A percentile compares a stretch with the other conserved stretches of the same genome.
These are phyloP conservation scores for Aspergillus saccharolyticus DNA, from an alignment of 495 filamentous ascomycete genomes.

Conservation along the genomic window DNA sequence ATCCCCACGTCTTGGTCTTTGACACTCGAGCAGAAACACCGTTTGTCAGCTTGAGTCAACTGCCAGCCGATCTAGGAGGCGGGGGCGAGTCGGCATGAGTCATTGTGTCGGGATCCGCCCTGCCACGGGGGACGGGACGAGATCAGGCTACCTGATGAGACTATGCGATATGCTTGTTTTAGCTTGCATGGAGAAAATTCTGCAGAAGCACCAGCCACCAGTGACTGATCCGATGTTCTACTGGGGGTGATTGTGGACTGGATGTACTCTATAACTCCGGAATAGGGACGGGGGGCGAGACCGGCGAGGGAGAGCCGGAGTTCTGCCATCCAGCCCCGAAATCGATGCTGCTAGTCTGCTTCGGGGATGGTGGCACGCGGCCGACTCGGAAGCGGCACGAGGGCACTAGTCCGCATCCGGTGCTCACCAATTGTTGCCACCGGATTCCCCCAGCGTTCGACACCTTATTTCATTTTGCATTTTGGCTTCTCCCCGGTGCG, in stretches of 20 bases:
- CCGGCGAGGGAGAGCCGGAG: not conserved
- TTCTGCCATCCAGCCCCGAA: not conserved
- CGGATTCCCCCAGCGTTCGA: too few relatives aligned
- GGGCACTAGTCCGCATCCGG: not conserved
- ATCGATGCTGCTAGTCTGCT: not conserved
- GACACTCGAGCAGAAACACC: not conserved
- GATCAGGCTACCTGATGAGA: not conserved
- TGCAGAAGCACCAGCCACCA: not conserved
- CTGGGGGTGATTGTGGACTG: too few relatives aligned
- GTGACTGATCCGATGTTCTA: not conserved
- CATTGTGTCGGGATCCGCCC: not conserved
- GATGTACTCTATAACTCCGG: too few relatives aligned
- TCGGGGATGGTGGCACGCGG: not conserved
- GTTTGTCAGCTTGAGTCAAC: not conserved
- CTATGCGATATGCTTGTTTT: not conserved
- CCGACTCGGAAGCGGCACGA: not conserved
- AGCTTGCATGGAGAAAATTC: not conserved
- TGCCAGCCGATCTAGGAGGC: not conserved
- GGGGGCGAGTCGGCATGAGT: not conserved
- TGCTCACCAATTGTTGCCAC: too few relatives aligned
- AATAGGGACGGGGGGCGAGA: not conserved
- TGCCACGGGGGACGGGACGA: too few relatives aligned
- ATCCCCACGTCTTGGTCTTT: too few relatives aligned
- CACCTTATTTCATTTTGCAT: too few relatives aligned
- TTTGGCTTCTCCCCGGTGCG: too few relatives aligned